These are phyloP conservation scores for Suillus tomentosus DNA, from an alignment of 768 basidiomycete genomes.

Conservation along the genomic window DNA sequence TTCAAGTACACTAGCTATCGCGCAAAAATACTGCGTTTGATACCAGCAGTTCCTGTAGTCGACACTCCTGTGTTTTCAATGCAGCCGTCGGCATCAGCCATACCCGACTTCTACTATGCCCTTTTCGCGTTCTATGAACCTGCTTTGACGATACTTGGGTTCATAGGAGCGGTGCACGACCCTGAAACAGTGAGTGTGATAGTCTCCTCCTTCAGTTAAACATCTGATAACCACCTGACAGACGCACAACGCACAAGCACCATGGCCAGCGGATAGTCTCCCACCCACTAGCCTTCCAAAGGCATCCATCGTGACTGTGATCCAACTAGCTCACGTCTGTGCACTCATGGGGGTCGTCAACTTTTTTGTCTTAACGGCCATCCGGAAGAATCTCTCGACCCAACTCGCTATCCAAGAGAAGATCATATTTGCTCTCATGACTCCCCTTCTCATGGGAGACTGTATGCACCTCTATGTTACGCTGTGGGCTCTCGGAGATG, in stretches of 20 bases:
- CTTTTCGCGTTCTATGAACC: conserved; percentile 79
- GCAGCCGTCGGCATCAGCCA: conserved; percentile 53
- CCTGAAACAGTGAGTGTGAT: conserved; percentile 56
- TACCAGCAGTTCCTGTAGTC: not conserved
- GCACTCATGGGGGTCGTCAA: conserved; percentile 74
- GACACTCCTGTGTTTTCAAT: conserved; percentile 28
- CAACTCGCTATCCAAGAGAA: conserved; percentile 73
- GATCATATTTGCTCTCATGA: conserved; percentile 61
- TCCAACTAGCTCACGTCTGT: conserved; percentile 79
- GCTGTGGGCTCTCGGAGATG: conserved; percentile 75
- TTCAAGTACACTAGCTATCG: not conserved
- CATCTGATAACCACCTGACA: conserved; percentile 29
- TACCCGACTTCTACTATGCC: conserved; percentile 73
- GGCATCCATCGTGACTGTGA: conserved; percentile 68
- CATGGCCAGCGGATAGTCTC: conserved; percentile 55
- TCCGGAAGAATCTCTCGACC: conserved; percentile 57
- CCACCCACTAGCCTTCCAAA: conserved; percentile 53
- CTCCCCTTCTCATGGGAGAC: conserved; percentile 72
- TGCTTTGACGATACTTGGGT: conserved; percentile 60
- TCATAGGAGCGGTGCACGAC: conserved; percentile 65
- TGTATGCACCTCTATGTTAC: conserved; percentile 66
- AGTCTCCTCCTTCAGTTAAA: not conserved
- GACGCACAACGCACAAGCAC: conserved; percentile 76
- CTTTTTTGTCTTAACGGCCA: conserved; percentile 61
- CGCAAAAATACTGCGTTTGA: not conserved